phyloP scores from a whole-genome alignment of 257 asterid species.

The Anisodus tanguticus region DNA sequence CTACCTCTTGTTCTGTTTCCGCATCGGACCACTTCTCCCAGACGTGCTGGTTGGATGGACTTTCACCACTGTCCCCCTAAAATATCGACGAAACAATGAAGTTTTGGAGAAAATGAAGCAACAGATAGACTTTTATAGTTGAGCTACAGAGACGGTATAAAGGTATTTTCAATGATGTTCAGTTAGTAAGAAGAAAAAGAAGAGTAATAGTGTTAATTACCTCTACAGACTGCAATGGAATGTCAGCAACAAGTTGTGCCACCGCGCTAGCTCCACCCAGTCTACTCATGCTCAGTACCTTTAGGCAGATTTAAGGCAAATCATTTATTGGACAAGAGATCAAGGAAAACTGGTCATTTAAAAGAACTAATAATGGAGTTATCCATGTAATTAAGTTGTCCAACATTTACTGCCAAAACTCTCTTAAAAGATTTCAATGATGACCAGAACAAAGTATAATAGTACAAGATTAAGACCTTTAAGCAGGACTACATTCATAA shows the following conservation, averaged over 20 bases:
- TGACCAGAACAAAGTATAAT: neutral
- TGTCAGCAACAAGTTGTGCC: constrained; percentile 79
- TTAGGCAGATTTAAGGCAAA: constrained; percentile 11
- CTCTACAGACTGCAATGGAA: constrained; percentile 68
- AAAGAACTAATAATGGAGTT: neutral
- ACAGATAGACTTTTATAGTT: neutral
- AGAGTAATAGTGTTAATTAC: constrained; percentile 33
- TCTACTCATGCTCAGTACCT: constrained; percentile 88
- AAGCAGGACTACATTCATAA: neutral
- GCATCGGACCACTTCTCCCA: constrained; percentile 86
- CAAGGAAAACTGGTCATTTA: neutral
- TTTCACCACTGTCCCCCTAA: constrained; percentile 56
- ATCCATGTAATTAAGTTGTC: too few species aligned
- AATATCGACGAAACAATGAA: neutral
- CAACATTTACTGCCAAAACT: too few species aligned
- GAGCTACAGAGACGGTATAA: neutral
- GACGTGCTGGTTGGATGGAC: constrained; percentile 51
- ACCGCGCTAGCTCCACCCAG: constrained; percentile 87
- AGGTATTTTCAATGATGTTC: neutral
- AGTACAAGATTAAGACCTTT: neutral
- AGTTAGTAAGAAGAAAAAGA: neutral
- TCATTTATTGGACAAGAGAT: neutral
- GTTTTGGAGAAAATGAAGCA: neutral
- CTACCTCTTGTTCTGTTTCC: constrained; percentile 75
- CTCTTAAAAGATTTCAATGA: neutral